A percentile compares a stretch with the other conserved stretches of the same genome.
Evolutionary conservation across 2,329 filamentous ascomycete genomes (phyloP).

Genomic region (Fusarium tjaetaba): DNA sequence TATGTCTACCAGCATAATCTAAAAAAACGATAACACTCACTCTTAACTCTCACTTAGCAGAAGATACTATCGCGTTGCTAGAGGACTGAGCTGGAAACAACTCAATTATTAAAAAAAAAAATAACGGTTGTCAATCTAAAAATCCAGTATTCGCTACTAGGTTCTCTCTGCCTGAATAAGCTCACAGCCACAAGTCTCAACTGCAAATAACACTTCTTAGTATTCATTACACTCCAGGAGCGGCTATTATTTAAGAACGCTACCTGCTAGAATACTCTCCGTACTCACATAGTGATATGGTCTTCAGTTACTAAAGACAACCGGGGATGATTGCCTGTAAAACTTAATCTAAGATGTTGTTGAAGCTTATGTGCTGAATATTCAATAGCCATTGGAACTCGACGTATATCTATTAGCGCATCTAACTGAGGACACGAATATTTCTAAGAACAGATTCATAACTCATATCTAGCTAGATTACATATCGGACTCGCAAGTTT

Average conservation of each 20-base stretch:
- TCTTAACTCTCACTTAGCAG: accelerated
- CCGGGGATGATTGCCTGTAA: accelerated
- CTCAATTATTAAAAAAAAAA: not conserved
- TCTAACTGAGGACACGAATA: accelerated
- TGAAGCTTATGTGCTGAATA: accelerated
- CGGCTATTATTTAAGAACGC: accelerated
- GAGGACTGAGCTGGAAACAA: accelerated
- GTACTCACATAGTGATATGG: not conserved
- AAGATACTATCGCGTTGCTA: too few relatives aligned
- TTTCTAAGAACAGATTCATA: too few relatives aligned
- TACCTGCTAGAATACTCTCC: not conserved
- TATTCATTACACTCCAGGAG: not conserved
- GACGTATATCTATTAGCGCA: accelerated
- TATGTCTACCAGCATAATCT: too few relatives aligned
- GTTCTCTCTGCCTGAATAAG: too few relatives aligned
- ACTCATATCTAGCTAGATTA: too few relatives aligned
- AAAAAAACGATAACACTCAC: not conserved
- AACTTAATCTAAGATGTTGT: accelerated
- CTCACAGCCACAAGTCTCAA: too few relatives aligned
- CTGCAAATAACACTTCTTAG: too few relatives aligned
- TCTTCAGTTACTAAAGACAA: accelerated
- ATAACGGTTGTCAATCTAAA: accelerated
- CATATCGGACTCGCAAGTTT: not conserved
- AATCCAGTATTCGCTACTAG: too few relatives aligned
- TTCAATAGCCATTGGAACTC: accelerated